Evolutionary conservation across 805 yeast genomes (phyloP).

Genomic region (Barnettozyma pratensis): DNA sequence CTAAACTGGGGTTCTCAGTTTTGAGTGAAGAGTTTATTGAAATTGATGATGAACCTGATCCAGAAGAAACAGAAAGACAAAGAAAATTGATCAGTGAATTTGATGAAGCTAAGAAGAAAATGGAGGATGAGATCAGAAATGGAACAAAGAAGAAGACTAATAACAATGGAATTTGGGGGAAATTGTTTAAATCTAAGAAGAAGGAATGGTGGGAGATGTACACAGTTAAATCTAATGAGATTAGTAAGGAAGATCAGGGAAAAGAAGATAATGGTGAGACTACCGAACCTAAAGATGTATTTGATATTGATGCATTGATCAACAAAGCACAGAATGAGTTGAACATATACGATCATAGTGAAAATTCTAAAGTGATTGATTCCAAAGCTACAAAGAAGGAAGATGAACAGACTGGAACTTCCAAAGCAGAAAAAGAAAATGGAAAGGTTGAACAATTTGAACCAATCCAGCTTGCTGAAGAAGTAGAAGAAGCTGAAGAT

Average conservation of each 20-base stretch:
- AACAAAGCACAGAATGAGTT: slow-evolving; percentile 10
- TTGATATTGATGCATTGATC: slow-evolving; percentile 19
- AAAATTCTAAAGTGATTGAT: background rate
- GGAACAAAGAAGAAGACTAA: slow-evolving; percentile 26
- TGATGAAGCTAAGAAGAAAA: slow-evolving; percentile 72
- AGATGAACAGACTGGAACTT: background rate
- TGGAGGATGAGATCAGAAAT: slow-evolving; percentile 40
- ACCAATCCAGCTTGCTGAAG: slow-evolving; percentile 2
- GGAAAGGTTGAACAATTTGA: background rate
- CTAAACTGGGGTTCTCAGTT: slow-evolving; percentile 70
- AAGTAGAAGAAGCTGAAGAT: slow-evolving; percentile 3
- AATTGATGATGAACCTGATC: slow-evolving; percentile 86
- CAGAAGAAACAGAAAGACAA: slow-evolving; percentile 79
- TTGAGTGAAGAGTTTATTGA: slow-evolving; percentile 89
- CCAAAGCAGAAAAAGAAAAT: background rate
- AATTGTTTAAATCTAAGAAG: slow-evolving; percentile 47
- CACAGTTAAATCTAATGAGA: slow-evolving; percentile 19
- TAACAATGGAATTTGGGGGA: slow-evolving; percentile 30
- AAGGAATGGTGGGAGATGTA: slow-evolving; percentile 51
- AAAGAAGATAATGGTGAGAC: background rate
- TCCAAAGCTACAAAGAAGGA: background rate
- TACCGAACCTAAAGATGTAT: slow-evolving; percentile 9
- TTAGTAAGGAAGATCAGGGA: slow-evolving; percentile 10
- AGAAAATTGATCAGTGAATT: slow-evolving; percentile 78
- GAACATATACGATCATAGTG: background rate